A percentile compares a stretch with the other conserved stretches of the same genome.
Evolutionary conservation across 2,329 filamentous ascomycete species (phyloP).

Genomic region (Aureobasidium sp.): DNA sequence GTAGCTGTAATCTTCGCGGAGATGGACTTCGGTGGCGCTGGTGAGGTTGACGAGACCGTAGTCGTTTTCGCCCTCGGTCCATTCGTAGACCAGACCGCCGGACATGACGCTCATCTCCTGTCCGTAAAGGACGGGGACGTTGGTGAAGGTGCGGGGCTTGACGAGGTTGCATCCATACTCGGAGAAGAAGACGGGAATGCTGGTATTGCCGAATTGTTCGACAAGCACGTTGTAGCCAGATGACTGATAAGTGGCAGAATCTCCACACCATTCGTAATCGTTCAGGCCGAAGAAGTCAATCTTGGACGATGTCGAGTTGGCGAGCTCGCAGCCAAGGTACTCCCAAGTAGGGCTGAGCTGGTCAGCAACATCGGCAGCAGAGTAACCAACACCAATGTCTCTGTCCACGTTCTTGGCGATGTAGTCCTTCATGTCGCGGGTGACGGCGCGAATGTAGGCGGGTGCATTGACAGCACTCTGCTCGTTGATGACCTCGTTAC

Average conservation of each 20-base stretch:
- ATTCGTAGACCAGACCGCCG: slow-evolving; percentile 72
- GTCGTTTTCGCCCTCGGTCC: slow-evolving; percentile 58
- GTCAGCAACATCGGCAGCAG: slow-evolving; percentile 65
- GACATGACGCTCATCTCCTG: slow-evolving; percentile 61
- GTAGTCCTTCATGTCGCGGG: slow-evolving; percentile 62
- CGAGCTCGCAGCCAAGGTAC: slow-evolving; percentile 61
- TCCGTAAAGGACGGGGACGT: slow-evolving; percentile 63
- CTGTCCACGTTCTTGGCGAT: slow-evolving; percentile 53
- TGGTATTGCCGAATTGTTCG: slow-evolving; percentile 53
- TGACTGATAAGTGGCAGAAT: slow-evolving; percentile 52
- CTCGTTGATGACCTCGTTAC: slow-evolving; percentile 60
- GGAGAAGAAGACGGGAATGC: slow-evolving; percentile 68
- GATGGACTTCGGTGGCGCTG: slow-evolving; percentile 31
- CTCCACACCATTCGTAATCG: slow-evolving; percentile 64
- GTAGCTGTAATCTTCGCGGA: slow-evolving; percentile 48
- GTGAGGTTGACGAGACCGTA: slow-evolving; percentile 39
- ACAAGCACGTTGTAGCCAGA: slow-evolving; percentile 55
- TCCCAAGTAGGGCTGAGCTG: slow-evolving; percentile 69
- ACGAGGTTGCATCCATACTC: slow-evolving; percentile 42
- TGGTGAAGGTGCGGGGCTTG: slow-evolving; percentile 27
- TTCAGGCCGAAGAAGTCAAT: slow-evolving; percentile 66
- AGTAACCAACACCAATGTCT: slow-evolving; percentile 60
- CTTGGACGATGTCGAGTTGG: slow-evolving; percentile 41
- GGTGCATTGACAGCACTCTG: slow-evolving; percentile 37
- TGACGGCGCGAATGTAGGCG: slow-evolving; percentile 54